A percentile compares a stretch with the other conserved stretches of the same genome.
Conservation (phyloP, 768 basidiomycete genomes). For the Hortiboletus flavorubellus region DNA sequence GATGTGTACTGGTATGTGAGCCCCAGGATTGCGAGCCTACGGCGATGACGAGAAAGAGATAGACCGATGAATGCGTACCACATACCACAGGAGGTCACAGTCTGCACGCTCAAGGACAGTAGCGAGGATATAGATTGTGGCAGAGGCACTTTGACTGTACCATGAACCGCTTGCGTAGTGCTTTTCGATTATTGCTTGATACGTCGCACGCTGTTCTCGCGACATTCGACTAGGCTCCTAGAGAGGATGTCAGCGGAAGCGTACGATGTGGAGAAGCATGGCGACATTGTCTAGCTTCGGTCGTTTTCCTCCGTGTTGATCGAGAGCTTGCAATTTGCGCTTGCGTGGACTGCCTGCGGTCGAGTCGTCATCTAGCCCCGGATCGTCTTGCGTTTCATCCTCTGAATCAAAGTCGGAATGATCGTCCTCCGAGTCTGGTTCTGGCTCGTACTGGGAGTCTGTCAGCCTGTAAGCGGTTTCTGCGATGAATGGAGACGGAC, state of each 20-base stretch:
- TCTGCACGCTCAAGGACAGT: slow-evolving; percentile 90
- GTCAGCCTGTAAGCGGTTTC: slow-evolving; percentile 4
- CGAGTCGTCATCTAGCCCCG: slow-evolving; percentile 40
- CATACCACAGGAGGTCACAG: slow-evolving; percentile 89
- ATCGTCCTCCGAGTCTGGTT: slow-evolving; percentile 62
- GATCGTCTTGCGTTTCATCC: slow-evolving; percentile 42
- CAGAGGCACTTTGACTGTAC: slow-evolving; percentile 86
- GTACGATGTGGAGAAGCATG: not conserved
- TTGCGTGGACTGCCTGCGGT: slow-evolving; percentile 43
- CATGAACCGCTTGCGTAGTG: slow-evolving; percentile 85
- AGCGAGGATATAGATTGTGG: slow-evolving; percentile 85
- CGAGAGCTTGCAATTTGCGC: slow-evolving; percentile 43
- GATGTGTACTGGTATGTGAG: slow-evolving; percentile 91
- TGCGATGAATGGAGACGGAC: slow-evolving; percentile 42
- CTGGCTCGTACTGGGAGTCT: slow-evolving; percentile 66
- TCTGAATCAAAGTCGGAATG: slow-evolving; percentile 44
- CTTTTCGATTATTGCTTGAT: slow-evolving; percentile 65
- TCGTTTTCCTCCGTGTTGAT: slow-evolving; percentile 50
- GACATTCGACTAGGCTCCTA: slow-evolving; percentile 59
- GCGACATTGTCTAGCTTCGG: slow-evolving; percentile 50
- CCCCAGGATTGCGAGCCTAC: slow-evolving; percentile 89
- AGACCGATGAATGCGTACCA: not conserved
- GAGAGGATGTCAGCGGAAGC: slow-evolving; percentile 1
- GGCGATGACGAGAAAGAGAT: slow-evolving; percentile 3
- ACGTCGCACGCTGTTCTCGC: slow-evolving; percentile 63